Conservation (phyloP, 2,329 filamentous ascomycete species). For the Thelonectria discophora region DNA sequence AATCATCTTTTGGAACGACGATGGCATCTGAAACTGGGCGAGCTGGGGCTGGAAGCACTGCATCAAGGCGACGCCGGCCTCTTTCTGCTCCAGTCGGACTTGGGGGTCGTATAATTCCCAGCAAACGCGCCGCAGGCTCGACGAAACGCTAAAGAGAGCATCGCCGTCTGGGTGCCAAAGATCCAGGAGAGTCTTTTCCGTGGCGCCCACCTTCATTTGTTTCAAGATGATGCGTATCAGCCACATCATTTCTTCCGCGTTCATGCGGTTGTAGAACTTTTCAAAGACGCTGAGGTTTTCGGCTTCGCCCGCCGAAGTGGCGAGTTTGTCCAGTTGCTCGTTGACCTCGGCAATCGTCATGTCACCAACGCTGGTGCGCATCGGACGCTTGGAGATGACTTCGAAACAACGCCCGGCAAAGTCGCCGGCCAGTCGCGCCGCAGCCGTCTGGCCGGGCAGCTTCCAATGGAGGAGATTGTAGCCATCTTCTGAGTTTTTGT, state of each 20-base stretch:
- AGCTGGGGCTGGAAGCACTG: conserved; percentile 97
- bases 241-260: conserved; percentile 93
- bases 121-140: conserved; percentile 87
- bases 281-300: conserved; percentile 84
- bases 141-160: conserved; percentile 86
- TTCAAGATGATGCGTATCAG: conserved; percentile 91
- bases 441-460: conserved; percentile 74
- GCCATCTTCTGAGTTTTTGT: conserved; percentile 88
- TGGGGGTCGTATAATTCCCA: conserved; percentile 87
- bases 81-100: conserved; percentile 76
- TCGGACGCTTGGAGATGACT: conserved; percentile 83
- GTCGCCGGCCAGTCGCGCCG: conserved; percentile 79
- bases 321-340: conserved; percentile 79
- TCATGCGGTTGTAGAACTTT: conserved; percentile 90
- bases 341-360: conserved; percentile 94
- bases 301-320: conserved; percentile 79
- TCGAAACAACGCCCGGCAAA: conserved; percentile 92
- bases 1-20: conserved; percentile 80
- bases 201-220: conserved; percentile 77
- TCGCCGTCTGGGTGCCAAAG: conserved; percentile 84
- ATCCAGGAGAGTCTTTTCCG: conserved; percentile 87
- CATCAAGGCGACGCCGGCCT: conserved; percentile 82
- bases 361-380: conserved; percentile 75
- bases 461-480: conserved; percentile 92
- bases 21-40: conserved; percentile 88